A percentile compares a stretch with the other conserved stretches of the same genome.
phyloP scores from a whole-genome alignment of 768 basidiomycete genomes.

The Fomitopsis pulvina region DNA sequence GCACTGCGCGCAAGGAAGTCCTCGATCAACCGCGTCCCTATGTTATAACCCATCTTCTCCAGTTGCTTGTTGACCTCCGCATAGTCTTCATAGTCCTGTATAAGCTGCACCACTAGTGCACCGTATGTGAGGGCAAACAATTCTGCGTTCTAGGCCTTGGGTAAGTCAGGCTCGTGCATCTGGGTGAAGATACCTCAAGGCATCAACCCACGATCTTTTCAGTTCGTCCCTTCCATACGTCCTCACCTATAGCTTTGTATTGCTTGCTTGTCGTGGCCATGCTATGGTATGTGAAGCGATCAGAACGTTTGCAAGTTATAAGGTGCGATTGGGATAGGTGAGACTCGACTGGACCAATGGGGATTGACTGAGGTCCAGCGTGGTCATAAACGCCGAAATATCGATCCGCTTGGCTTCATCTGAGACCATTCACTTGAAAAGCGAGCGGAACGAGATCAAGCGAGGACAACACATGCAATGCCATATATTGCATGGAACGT shows the following conservation, averaged over 20 bases:
- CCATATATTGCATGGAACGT: no score
- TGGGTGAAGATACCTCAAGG: neutral
- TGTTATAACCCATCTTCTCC: conserved; percentile 99
- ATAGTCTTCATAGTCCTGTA: conserved; percentile 99
- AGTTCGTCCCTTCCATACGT: conserved; percentile 89
- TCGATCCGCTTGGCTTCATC: neutral
- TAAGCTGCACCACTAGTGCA: conserved; percentile 94
- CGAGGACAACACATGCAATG: neutral
- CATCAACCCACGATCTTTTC: conserved; percentile 81
- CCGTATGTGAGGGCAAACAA: conserved; percentile 96
- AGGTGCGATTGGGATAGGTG: neutral
- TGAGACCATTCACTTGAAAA: neutral
- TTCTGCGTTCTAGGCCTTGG: conserved; percentile 76
- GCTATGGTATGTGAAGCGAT: neutral
- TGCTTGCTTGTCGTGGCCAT: conserved; percentile 79
- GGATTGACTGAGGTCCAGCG: neutral
- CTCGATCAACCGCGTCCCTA: conserved; percentile 92
- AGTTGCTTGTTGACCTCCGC: conserved; percentile 92
- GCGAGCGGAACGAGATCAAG: neutral
- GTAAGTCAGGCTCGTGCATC: conserved; percentile 5
- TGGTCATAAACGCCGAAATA: neutral
- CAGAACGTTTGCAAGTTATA: neutral
- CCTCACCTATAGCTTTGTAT: conserved; percentile 86
- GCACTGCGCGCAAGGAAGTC: conserved; percentile 93
- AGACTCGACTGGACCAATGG: neutral